Percentiles rank a stretch among this genome's conserved stretches.
Evolutionary conservation across 75 land plant species (phyloP).

Genomic region (Picea glauca): DNA sequence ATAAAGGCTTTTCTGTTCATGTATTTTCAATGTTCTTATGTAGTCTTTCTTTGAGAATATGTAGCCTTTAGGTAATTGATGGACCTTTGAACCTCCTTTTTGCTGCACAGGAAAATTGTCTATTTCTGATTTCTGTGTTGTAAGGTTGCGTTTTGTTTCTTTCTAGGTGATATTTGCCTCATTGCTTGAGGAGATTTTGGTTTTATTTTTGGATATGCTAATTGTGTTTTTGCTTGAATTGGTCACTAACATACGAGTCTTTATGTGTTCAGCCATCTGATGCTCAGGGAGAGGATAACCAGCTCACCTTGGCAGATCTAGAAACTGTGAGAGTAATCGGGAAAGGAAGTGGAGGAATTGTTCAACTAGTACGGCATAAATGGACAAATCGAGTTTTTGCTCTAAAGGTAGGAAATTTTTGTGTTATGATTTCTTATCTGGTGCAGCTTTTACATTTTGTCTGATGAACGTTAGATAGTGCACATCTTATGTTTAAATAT

Average conservation of each 20-base stretch:
- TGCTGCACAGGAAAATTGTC: neutral
- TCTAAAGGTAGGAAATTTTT: slow-evolving; percentile 53
- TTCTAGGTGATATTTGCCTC: neutral
- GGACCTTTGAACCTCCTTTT: neutral
- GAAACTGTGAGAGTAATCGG: slow-evolving; percentile 86
- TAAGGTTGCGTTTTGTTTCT: neutral
- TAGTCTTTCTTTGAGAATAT: neutral
- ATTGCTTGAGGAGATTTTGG: neutral
- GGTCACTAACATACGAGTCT: neutral
- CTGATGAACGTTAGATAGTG: neutral
- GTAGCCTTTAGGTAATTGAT: neutral
- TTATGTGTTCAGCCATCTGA: slow-evolving; percentile 30
- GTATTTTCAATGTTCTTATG: neutral
- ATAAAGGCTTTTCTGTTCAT: neutral
- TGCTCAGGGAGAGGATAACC: slow-evolving; percentile 53
- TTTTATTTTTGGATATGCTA: neutral
- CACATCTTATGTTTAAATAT: neutral
- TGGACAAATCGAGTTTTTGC: slow-evolving; percentile 89
- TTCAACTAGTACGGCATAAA: slow-evolving; percentile 92
- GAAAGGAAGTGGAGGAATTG: slow-evolving; percentile 86
- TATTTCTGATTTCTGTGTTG: neutral
- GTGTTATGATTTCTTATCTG: neutral
- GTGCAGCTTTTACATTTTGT: neutral
- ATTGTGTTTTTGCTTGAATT: neutral
- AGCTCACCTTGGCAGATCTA: slow-evolving; percentile 65